Percentiles rank a stretch among this genome's conserved stretches.
Conservation (phyloP, 768 basidiomycete species). For the Termitomyces sp. region DNA sequence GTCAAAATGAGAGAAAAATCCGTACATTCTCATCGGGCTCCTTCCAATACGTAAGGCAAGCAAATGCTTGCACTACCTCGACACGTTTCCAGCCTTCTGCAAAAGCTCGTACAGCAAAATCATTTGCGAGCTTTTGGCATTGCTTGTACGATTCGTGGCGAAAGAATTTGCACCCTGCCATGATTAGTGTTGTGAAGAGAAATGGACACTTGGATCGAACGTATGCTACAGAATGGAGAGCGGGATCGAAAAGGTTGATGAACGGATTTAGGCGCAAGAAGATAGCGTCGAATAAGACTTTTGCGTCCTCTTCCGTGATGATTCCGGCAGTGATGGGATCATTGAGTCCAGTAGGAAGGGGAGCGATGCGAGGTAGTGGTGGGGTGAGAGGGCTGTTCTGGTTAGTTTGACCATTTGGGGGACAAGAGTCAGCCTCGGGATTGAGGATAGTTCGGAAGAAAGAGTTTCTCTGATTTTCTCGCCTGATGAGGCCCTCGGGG, state of each 20-base stretch:
- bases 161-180: constrained; percentile 84
- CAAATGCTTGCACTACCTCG: constrained; percentile 86
- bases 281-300: constrained; percentile 70
- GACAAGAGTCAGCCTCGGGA: constrained; percentile 46
- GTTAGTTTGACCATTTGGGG: constrained; percentile 26
- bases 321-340: constrained; percentile 75
- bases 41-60: constrained; percentile 86
- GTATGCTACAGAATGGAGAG: constrained; percentile 76
- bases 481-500: constrained; percentile 70
- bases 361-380: constrained; percentile 31
- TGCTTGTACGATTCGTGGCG: constrained; percentile 59
- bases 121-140: constrained; percentile 68
- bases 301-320: constrained; percentile 64
- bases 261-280: constrained; percentile 86
- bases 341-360: constrained; percentile 34
- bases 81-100: constrained; percentile 74
- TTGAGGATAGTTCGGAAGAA: constrained; percentile 85
- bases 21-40: constrained; percentile 77
- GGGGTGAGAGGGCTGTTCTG: constrained; percentile 35
- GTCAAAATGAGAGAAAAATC: constrained; percentile 1
- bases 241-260: constrained; percentile 84
- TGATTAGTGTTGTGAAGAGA: constrained; percentile 79
- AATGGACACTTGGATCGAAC: constrained; percentile 78
- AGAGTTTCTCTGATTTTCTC: constrained; percentile 65
- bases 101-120: constrained; percentile 74